Evolutionary conservation across 176 grass and related monocot genomes (phyloP).

Genomic region (Carex cristatella): DNA sequence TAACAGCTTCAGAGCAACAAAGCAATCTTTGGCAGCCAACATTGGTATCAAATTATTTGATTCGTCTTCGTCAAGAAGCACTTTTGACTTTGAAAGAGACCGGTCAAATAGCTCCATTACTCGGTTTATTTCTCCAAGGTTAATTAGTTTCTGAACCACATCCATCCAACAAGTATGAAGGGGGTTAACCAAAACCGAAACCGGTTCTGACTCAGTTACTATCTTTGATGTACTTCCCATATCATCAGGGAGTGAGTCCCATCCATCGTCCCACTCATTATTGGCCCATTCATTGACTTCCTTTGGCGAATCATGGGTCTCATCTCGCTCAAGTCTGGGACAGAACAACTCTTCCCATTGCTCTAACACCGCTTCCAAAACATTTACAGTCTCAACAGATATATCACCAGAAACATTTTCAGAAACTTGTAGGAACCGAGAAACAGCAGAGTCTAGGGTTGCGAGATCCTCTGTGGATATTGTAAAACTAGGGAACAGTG

Average conservation of each 20-base stretch:
- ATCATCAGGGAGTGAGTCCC: slow-evolving; percentile 82
- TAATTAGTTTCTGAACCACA: slow-evolving; percentile 50
- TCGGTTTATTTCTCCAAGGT: slow-evolving; percentile 40
- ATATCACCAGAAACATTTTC: slow-evolving; percentile 37
- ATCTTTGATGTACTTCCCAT: slow-evolving; percentile 32
- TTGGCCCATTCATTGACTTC: slow-evolving; percentile 69
- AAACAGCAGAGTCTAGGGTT: slow-evolving; percentile 67
- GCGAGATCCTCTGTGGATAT: slow-evolving; percentile 54
- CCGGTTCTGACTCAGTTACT: slow-evolving; percentile 32
- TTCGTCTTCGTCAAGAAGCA: slow-evolving; percentile 58
- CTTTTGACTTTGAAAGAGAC: slow-evolving; percentile 37
- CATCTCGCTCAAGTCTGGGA: slow-evolving; percentile 36
- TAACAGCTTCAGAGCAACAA: slow-evolving; percentile 57
- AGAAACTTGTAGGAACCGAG: slow-evolving; percentile 74
- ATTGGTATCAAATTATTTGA: slow-evolving; percentile 44
- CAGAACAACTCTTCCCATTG: slow-evolving; percentile 93
- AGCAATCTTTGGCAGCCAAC: slow-evolving; percentile 39
- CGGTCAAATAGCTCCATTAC: slow-evolving; percentile 60
- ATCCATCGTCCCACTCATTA: slow-evolving; percentile 83
- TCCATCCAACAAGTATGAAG: slow-evolving; percentile 95
- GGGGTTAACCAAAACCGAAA: slow-evolving; percentile 34
- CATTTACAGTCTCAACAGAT: slow-evolving; percentile 39
- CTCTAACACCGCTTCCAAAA: slow-evolving; percentile 75
- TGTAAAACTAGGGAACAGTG: slow-evolving; percentile 49
- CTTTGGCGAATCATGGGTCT: slow-evolving; percentile 56